Base-by-base conservation (phyloP, 2,329 filamentous ascomycete species). In the Pseudofabraea citricarpa region DNA sequence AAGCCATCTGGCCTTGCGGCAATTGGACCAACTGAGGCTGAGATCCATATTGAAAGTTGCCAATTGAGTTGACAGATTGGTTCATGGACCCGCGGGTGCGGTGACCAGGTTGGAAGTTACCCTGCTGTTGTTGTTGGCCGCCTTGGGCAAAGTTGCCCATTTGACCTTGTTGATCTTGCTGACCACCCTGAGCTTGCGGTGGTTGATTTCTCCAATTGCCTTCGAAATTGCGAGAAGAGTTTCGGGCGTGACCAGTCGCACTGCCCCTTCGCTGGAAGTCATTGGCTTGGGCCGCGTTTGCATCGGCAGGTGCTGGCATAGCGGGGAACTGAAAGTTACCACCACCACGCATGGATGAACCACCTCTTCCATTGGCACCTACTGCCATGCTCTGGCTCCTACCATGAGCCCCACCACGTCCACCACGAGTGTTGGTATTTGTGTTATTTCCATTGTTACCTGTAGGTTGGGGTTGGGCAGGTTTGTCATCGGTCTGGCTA, bases 321-420 rank as follows among this genome's bases (percentile, higher is more conserved):
- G 72, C 66, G 39, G 82, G 82, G 60, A 87, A 87, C 51, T 85
- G 81, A 64, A 90, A 87, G 51, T 79, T 81, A 51, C 84, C 82
- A 47, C 85, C 83, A 52, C 85, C 83, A 49, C 81, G 77, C 47
- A 71, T 69, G 48, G 63, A 63, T 44, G 67, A 70, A 45, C 75
- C 73, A 49, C 85, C 85, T 47, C 87, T 82, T 54, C 83, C 81
- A 56, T 76, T 77, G 36, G 82, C 76, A 49, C 83, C 83, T 41
- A 82, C 79, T 58, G 87, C 89, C 79, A 96, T 91, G 65, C 91
- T 94, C 70, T 98, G 94, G 67, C 91, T 88, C 62, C 91, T 79
- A 56, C 83, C 77, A 68, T 87, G 73, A 53, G 74, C 74, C 61
- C 74, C 63, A 46, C 78, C 74, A 56, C 80, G 70, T 54, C 77